phyloP scores from a whole-genome alignment of 2,329 filamentous ascomycete genomes.

The Shiraia sp. region DNA sequence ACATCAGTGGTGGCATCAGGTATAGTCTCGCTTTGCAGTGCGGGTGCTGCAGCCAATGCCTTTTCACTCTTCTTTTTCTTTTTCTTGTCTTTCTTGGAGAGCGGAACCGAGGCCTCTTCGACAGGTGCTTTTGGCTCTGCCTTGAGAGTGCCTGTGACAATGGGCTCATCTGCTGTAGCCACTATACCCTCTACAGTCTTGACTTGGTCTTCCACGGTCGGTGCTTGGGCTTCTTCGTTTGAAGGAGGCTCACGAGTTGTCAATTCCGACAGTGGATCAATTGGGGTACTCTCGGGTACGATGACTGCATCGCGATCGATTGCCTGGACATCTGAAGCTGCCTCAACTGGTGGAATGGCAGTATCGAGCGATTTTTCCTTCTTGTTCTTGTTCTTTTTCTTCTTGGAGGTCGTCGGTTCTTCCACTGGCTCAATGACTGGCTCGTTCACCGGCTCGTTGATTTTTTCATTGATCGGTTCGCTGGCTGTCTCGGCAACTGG shows the following conservation, averaged over 20 bases:
- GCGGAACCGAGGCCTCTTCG: slow-evolving; percentile 8
- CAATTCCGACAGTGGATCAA: neutral
- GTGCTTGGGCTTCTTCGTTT: too few relatives aligned
- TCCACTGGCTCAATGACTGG: slow-evolving; percentile 1
- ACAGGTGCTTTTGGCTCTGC: slow-evolving; percentile 1
- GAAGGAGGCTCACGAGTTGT: too few relatives aligned
- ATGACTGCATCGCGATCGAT: neutral
- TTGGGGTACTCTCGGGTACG: neutral
- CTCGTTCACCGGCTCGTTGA: neutral
- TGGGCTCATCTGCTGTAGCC: neutral
- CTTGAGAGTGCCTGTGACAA: neutral
- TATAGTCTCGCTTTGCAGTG: slow-evolving; percentile 6
- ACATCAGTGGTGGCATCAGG: neutral
- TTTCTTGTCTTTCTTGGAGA: slow-evolving; percentile 19
- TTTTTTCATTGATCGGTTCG: neutral
- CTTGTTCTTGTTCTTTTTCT: slow-evolving; percentile 30
- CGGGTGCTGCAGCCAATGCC: slow-evolving; percentile 8
- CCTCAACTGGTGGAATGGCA: slow-evolving; percentile 15
- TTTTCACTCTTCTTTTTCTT: slow-evolving; percentile 24
- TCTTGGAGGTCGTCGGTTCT: slow-evolving; percentile 17
- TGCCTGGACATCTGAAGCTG: neutral
- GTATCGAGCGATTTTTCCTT: slow-evolving; percentile 19
- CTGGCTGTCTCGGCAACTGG: neutral
- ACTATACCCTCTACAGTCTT: too few relatives aligned
- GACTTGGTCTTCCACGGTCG: too few relatives aligned